Evolutionary conservation across 176 grass and related monocot genomes (phyloP).

Genomic region (Lolium multiflorum): DNA sequence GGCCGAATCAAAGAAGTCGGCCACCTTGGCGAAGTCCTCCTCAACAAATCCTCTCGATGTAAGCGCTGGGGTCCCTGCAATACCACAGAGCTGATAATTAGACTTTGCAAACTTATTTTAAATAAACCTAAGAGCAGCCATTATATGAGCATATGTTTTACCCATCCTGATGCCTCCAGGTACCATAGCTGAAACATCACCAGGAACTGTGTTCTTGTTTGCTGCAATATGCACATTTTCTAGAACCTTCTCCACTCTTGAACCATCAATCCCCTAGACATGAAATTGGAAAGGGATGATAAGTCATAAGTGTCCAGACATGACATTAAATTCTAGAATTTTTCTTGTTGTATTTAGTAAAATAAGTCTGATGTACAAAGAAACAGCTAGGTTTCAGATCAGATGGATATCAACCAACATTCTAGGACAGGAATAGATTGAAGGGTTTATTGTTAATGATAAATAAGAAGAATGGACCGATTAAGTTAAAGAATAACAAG

Average conservation of each 20-base stretch:
- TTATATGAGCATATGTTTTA: conserved; percentile 43
- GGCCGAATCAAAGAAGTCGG: conserved; percentile 82
- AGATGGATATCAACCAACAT: conserved; percentile 20
- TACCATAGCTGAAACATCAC: conserved; percentile 99
- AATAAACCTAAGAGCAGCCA: background rate
- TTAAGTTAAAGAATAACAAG: background rate
- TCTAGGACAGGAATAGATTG: background rate
- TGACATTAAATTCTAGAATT: conserved; percentile 24
- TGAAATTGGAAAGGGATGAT: conserved; percentile 29
- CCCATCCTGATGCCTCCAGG: conserved; percentile 99
- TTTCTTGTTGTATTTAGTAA: conserved; percentile 22
- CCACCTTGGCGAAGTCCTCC: conserved; percentile 97
- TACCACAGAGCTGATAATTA: conserved; percentile 19
- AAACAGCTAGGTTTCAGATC: conserved; percentile 7
- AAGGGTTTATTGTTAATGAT: conserved; percentile 5
- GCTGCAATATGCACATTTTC: conserved; percentile 98
- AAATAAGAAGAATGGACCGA: background rate
- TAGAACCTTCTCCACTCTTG: conserved; percentile 94
- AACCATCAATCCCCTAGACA: conserved; percentile 90
- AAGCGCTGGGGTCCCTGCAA: conserved; percentile 92
- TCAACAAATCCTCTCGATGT: conserved; percentile 98
- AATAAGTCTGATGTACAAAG: conserved; percentile 33
- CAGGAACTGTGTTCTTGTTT: conserved; percentile 99
- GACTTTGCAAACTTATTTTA: conserved; percentile 24
- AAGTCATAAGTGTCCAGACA: conserved; percentile 22